Percentiles rank a stretch among this genome's conserved stretches.
Evolutionary conservation across 208 protist genomes (phyloP).

Genomic region (Naegleria lovaniensis): DNA sequence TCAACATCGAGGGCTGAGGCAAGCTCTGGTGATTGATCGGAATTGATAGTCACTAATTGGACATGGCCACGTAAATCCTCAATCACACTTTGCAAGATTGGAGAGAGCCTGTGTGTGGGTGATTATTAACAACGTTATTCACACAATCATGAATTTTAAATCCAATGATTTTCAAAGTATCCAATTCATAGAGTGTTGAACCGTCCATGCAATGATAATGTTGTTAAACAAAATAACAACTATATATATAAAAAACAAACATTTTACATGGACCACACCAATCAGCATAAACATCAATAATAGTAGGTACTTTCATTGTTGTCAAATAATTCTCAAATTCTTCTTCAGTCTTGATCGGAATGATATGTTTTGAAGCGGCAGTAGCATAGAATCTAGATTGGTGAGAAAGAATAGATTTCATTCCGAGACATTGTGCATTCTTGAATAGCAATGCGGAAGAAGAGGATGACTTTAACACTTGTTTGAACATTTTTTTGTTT

Average conservation of each 20-base stretch:
- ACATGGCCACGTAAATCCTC: not conserved
- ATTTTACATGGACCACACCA: conserved; percentile 16
- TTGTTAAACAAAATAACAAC: not conserved
- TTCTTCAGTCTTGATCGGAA: not conserved
- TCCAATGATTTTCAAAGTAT: not conserved
- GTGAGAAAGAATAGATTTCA: not conserved
- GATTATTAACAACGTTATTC: not conserved
- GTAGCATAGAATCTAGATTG: not conserved
- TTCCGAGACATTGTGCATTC: no score
- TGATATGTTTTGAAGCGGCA: not conserved
- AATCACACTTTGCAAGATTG: not conserved
- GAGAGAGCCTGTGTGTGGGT: not conserved
- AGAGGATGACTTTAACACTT: no score
- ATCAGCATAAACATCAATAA: conserved; percentile 18
- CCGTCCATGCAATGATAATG: not conserved
- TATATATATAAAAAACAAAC: not conserved
- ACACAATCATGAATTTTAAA: not conserved
- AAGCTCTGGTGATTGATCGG: not conserved
- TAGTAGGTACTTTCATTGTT: not conserved
- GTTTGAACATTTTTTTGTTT: no score
- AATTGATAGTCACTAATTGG: not conserved
- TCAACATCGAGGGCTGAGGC: not conserved
- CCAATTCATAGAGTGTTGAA: not conserved
- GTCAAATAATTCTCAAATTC: not conserved
- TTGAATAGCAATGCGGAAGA: no score